phyloP scores from a whole-genome alignment of 139 green algal species.

The Diplosphaera chodatii region DNA sequence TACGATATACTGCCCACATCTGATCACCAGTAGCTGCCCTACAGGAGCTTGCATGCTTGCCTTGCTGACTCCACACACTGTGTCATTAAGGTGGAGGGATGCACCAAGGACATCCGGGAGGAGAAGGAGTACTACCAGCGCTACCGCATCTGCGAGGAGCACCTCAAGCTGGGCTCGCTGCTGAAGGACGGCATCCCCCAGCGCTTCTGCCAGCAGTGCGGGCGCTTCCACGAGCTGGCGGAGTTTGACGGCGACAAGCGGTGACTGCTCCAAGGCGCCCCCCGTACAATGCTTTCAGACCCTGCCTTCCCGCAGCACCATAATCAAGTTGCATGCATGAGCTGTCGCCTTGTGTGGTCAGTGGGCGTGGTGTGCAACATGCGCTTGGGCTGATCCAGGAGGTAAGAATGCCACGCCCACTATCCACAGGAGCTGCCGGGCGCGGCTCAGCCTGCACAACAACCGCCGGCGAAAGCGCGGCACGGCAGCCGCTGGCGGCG shows the following conservation, averaged over 20 bases:
- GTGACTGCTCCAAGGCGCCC: neutral
- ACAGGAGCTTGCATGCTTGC: no score
- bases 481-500: no score
- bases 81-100: conserved; percentile 35
- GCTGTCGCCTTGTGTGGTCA: no score
- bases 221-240: conserved; percentile 34
- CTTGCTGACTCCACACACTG: no score
- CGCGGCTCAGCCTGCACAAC: conserved; percentile 48
- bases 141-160: conserved; percentile 75
- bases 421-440: conserved; percentile 57
- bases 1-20: no score
- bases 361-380: no score
- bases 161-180: conserved; percentile 43
- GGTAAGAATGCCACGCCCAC: no score
- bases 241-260: conserved; percentile 39
- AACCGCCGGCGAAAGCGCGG: conserved; percentile 19
- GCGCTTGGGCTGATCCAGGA: no score
- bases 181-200: conserved; percentile 57
- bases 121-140: conserved; percentile 58
- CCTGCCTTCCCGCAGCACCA: no score
- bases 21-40: no score
- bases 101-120: conserved; percentile 15
- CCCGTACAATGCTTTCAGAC: no score
- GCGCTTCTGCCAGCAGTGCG: conserved; percentile 57
- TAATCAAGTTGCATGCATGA: no score